Evolutionary conservation across 1,284 basidiomycete species (phyloP).

Genomic region (Tausonia pullulans): DNA sequence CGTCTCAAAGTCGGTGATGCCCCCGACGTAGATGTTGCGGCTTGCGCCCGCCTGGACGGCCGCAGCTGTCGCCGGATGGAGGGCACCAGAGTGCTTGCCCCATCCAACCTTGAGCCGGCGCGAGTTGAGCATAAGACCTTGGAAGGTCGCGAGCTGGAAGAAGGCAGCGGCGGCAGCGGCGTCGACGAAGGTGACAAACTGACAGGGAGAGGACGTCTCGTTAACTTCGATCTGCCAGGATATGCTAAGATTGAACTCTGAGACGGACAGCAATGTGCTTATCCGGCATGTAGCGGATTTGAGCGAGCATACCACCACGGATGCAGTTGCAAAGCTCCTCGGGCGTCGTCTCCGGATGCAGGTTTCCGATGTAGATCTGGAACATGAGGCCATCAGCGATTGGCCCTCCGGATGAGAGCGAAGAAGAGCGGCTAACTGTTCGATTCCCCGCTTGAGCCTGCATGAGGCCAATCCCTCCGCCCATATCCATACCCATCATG

Average conservation of each 20-base stretch:
- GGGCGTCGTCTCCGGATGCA: slow-evolving; percentile 79
- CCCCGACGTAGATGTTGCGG: slow-evolving; percentile 87
- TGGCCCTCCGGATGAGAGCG: slow-evolving; percentile 32
- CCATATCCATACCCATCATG: slow-evolving; percentile 1
- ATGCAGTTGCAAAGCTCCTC: slow-evolving; percentile 92
- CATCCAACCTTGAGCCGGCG: slow-evolving; percentile 86
- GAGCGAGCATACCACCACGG: slow-evolving; percentile 71
- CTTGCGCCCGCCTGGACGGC: slow-evolving; percentile 83
- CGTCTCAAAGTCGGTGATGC: slow-evolving; percentile 79
- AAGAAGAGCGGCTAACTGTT: slow-evolving; percentile 25
- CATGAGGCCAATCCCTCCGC: not conserved
- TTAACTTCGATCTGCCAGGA: not conserved
- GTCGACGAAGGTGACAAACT: slow-evolving; percentile 87
- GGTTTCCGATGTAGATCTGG: slow-evolving; percentile 72
- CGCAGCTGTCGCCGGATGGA: slow-evolving; percentile 60
- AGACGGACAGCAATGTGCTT: slow-evolving; percentile 76
- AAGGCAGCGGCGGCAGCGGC: slow-evolving; percentile 80
- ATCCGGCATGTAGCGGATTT: slow-evolving; percentile 82
- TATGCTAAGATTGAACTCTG: slow-evolving; percentile 25
- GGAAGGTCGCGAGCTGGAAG: slow-evolving; percentile 75
- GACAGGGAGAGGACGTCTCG: not conserved
- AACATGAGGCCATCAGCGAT: not conserved
- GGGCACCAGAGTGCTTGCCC: slow-evolving; percentile 81
- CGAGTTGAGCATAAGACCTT: slow-evolving; percentile 78
- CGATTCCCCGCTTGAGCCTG: slow-evolving; percentile 14